phyloP scores from a whole-genome alignment of 495 filamentous ascomycete genomes.

The Podospora tetraspora region DNA sequence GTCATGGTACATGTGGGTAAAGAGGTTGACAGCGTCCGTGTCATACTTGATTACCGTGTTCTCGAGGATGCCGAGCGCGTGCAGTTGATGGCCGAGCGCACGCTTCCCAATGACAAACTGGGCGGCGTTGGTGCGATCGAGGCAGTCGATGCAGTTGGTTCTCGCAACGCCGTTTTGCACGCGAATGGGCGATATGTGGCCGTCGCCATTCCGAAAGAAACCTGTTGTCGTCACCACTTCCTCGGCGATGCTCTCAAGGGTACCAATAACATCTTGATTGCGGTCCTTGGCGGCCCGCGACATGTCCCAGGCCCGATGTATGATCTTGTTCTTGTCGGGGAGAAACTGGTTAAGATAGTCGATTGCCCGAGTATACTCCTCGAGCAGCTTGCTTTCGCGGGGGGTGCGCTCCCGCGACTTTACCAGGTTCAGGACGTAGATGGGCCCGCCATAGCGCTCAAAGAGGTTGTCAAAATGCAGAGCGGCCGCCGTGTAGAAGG shows the following conservation, averaged over 20 bases:
- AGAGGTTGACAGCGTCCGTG: constrained; percentile 89
- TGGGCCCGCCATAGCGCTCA: constrained; percentile 82
- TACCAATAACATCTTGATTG: constrained; percentile 94
- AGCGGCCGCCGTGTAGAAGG: constrained; percentile 93
- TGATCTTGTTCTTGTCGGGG: constrained; percentile 74
- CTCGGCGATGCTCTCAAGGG: constrained; percentile 81
- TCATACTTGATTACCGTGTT: constrained; percentile 82
- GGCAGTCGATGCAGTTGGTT: constrained; percentile 96
- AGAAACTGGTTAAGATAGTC: constrained; percentile 94
- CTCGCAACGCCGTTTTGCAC: constrained; percentile 89
- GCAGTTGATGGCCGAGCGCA: constrained; percentile 85
- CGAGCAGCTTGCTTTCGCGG: constrained; percentile 82
- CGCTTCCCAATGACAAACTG: constrained; percentile 98
- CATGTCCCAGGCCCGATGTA: constrained; percentile 97
- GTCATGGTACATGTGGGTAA: constrained; percentile 96
- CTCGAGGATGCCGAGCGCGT: constrained; percentile 83
- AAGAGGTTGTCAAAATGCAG: constrained; percentile 96
- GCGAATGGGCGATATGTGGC: constrained; percentile 53
- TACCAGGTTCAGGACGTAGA: constrained; percentile 90
- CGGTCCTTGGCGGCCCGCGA: constrained; percentile 88
- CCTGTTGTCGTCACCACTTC: constrained; percentile 78
- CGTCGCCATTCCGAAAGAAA: constrained; percentile 89
- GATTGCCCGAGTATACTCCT: constrained; percentile 83
- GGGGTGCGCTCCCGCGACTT: constrained; percentile 88
- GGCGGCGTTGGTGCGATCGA: constrained; percentile 93